phyloP scores from a whole-genome alignment of 169 alveolate species.

The Eimeria praecox region DNA sequence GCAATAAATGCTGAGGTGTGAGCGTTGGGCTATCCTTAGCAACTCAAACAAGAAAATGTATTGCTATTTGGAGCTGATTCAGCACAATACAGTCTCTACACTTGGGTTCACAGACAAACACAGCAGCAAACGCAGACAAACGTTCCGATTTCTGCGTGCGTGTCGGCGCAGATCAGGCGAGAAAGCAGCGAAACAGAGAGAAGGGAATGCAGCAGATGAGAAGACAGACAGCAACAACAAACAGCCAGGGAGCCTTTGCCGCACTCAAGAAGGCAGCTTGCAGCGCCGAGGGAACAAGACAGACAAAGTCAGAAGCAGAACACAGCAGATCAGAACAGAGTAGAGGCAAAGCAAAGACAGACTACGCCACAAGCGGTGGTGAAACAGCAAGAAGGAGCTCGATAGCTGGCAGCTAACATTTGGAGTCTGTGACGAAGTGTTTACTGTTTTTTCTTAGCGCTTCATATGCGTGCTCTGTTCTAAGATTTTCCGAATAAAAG shows the following conservation, averaged over 20 bases:
- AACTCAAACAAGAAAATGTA: background rate
- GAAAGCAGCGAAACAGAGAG: background rate
- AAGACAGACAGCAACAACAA: background rate
- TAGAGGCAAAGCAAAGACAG: no score
- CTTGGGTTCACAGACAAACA: background rate
- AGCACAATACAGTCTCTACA: background rate
- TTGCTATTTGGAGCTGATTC: background rate
- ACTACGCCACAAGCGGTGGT: background rate
- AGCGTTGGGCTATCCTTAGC: background rate
- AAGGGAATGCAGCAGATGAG: background rate
- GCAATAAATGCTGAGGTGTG: slow-evolving; percentile 9
- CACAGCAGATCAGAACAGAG: background rate
- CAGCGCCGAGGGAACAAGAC: background rate
- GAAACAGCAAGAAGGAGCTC: background rate
- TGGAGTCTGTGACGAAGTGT: background rate
- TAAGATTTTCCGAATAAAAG: no score
- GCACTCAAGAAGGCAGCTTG: background rate
- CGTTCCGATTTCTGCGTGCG: background rate
- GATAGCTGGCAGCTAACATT: no score
- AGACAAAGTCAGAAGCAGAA: background rate
- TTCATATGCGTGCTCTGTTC: no score
- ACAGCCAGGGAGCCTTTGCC: background rate
- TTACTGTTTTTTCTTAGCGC: no score
- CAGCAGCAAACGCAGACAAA: background rate
- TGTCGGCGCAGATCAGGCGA: background rate